phyloP scores from a whole-genome alignment of 169 alveolate genomes.

The Eimeria zaria region DNA sequence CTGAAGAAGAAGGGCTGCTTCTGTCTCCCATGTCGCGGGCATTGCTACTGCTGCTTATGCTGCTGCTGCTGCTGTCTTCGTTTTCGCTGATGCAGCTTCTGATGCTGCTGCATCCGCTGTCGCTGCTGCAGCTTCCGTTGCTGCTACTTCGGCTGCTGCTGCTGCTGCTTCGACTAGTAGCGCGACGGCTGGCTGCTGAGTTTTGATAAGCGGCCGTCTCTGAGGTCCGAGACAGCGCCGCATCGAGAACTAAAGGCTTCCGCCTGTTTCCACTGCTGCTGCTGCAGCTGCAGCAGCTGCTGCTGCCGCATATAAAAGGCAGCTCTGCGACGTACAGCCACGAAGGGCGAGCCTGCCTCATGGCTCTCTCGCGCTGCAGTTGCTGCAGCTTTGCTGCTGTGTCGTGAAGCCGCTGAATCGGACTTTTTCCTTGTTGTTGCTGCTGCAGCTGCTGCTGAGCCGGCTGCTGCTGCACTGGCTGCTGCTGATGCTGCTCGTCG shows the following conservation, averaged over 20 bases:
- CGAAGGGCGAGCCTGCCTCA: conserved; percentile 31
- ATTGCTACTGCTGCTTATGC: background rate
- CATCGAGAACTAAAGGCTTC: conserved; percentile 38
- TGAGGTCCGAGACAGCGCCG: conserved; percentile 12
- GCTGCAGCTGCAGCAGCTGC: conserved; percentile 36
- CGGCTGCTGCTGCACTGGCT: conserved; percentile 29
- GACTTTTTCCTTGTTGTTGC: background rate
- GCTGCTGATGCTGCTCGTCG: conserved; percentile 36
- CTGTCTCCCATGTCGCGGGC: background rate
- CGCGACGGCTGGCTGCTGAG: background rate
- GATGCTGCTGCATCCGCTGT: background rate
- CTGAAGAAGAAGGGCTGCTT: background rate
- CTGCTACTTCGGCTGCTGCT: conserved; percentile 37
- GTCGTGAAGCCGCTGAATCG: background rate
- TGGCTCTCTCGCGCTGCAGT: conserved; percentile 49
- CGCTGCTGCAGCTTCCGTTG: background rate
- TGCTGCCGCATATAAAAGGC: conserved; percentile 50
- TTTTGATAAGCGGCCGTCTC: background rate
- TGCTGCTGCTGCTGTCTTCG: conserved; percentile 13
- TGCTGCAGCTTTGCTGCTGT: conserved; percentile 63
- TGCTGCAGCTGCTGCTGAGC: conserved; percentile 19
- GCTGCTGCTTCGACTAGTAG: background rate
- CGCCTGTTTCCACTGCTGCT: conserved; percentile 29
- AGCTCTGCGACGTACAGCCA: conserved; percentile 56
- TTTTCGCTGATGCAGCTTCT: background rate